These are phyloP conservation scores for Exophiala oligosperma DNA, from an alignment of 2,329 filamentous ascomycete genomes.

Conservation along the genomic window DNA sequence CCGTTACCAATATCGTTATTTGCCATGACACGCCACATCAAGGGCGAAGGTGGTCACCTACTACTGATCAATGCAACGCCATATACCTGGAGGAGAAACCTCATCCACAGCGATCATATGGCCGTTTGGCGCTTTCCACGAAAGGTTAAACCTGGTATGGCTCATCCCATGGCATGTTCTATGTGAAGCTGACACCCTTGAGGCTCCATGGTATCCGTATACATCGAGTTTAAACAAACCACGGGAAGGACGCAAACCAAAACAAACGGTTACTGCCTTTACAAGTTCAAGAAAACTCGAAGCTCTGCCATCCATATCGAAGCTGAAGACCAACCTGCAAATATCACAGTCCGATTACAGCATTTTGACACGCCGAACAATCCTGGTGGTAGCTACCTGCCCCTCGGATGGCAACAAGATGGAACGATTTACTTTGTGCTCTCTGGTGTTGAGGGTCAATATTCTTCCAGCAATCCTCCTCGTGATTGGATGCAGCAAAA, in stretches of 20 bases:
- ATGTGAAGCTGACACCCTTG: constrained; percentile 18
- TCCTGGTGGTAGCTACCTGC: constrained; percentile 33
- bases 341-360: constrained; percentile 7
- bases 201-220: constrained; percentile 29
- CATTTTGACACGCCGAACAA: constrained; percentile 30
- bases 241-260: neutral
- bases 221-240: constrained; percentile 7
- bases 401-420: constrained; percentile 39
- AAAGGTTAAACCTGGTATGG: constrained; percentile 34
- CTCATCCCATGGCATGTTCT: neutral
- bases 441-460: constrained; percentile 37
- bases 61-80: constrained; percentile 44
- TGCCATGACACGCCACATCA: neutral
- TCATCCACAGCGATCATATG: constrained; percentile 40
- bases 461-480: constrained; percentile 39
- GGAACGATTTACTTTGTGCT: constrained; percentile 41
- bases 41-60: constrained; percentile 35
- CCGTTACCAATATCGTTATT: neutral
- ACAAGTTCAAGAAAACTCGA: neutral
- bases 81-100: constrained; percentile 36
- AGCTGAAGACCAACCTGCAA: neutral
- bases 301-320: constrained; percentile 22
- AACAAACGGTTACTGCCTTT: neutral
- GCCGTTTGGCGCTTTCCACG: constrained; percentile 40
- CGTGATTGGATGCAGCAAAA: constrained; percentile 44